Evolutionary conservation across 1,139 yeast species (phyloP).

Genomic region (Geotrichum restrictum): DNA sequence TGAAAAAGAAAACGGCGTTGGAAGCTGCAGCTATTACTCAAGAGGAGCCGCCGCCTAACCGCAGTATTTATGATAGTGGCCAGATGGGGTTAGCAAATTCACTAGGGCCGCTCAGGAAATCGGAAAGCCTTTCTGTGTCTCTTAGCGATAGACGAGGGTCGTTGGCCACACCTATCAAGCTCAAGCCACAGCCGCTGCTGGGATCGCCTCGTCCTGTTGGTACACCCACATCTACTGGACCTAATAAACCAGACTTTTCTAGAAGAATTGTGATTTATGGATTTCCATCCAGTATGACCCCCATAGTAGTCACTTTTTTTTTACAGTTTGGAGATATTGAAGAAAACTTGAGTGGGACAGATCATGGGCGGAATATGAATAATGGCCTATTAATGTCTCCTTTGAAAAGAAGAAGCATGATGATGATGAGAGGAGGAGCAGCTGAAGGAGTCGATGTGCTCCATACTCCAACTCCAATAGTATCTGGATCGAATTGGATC

Average conservation of each 20-base stretch:
- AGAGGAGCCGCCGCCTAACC: slow-evolving; percentile 39
- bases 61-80: slow-evolving; percentile 34
- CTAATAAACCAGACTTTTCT: slow-evolving; percentile 16
- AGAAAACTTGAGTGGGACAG: slow-evolving; percentile 57
- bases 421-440: no score
- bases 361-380: slow-evolving; percentile 21
- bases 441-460: no score
- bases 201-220: neutral
- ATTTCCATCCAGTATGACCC: slow-evolving; percentile 71
- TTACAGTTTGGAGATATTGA: slow-evolving; percentile 74
- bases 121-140: neutral
- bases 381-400: slow-evolving; percentile 17
- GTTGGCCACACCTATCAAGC: neutral
- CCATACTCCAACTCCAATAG: slow-evolving; percentile 50
- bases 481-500: slow-evolving; percentile 84
- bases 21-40: slow-evolving; percentile 22
- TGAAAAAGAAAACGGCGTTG: slow-evolving; percentile 22
- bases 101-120: neutral
- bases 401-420: slow-evolving; percentile 7
- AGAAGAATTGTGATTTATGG: slow-evolving; percentile 82
- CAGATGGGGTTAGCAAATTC: no score
- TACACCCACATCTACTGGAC: neutral
- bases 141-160: neutral
- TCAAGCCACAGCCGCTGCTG: neutral
- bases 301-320: slow-evolving; percentile 67